phyloP scores from a whole-genome alignment of 768 basidiomycete species.

The Pisolithus sp. region DNA sequence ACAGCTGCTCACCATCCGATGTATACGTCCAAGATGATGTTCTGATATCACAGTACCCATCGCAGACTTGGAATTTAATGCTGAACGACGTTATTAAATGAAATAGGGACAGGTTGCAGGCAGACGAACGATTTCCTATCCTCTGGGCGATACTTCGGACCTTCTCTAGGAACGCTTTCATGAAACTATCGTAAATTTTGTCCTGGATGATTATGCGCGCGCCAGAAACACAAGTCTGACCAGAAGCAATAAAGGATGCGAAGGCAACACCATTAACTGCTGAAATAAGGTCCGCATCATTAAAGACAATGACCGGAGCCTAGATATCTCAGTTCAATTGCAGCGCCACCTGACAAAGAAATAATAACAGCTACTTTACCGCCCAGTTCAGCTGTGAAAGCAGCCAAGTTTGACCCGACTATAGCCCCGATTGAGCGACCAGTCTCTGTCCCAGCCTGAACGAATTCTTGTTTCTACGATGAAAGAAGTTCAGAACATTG shows the following conservation, averaged over 20 bases:
- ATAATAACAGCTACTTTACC: conserved; percentile 52
- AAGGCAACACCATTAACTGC: conserved; percentile 82
- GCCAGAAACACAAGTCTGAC: conserved; percentile 91
- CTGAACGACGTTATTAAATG: conserved; percentile 29
- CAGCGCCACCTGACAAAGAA: not conserved
- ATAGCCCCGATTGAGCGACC: conserved; percentile 69
- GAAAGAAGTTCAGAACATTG: not conserved
- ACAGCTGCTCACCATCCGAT: conserved; percentile 44
- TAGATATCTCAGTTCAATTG: conserved; percentile 21
- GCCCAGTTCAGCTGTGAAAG: conserved; percentile 79
- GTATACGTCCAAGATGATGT: conserved; percentile 59
- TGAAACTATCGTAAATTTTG: conserved; percentile 61
- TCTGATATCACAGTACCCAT: conserved; percentile 80
- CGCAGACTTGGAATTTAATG: conserved; percentile 58
- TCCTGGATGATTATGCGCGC: conserved; percentile 74
- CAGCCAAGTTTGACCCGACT: conserved; percentile 67
- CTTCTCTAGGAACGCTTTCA: conserved; percentile 57
- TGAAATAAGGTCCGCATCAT: conserved; percentile 66
- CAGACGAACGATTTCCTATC: conserved; percentile 70
- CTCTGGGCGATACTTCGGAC: conserved; percentile 51
- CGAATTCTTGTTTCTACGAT: not conserved
- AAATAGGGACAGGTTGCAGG: not conserved
- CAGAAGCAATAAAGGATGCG: conserved; percentile 79
- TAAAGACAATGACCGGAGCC: conserved; percentile 78
- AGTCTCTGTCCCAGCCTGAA: conserved; percentile 70